Conservation (phyloP, 2,329 filamentous ascomycete genomes). For the Aureobasidium sp. region DNA sequence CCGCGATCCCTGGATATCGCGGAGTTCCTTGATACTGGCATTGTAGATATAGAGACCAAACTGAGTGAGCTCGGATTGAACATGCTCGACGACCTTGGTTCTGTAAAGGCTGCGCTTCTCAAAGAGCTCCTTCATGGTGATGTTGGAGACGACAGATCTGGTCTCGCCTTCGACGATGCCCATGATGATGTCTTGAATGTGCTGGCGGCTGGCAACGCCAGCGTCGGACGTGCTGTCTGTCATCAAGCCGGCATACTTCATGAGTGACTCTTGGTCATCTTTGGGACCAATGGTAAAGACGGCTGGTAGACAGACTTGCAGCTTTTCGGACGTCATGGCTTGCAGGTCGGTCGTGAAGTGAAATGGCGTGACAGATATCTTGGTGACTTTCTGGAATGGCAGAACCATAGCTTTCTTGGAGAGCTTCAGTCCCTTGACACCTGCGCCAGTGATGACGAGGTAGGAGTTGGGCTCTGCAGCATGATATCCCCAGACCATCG, state of each 20-base stretch:
- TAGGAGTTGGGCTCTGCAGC: slow-evolving; percentile 73
- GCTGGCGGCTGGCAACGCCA: slow-evolving; percentile 45
- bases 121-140: slow-evolving; percentile 93
- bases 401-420: slow-evolving; percentile 68
- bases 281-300: slow-evolving; percentile 83
- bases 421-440: slow-evolving; percentile 67
- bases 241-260: slow-evolving; percentile 60
- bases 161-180: slow-evolving; percentile 88
- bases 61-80: slow-evolving; percentile 71
- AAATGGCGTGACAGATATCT: slow-evolving; percentile 17
- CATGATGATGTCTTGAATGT: slow-evolving; percentile 80
- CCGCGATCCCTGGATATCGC: slow-evolving; percentile 71
- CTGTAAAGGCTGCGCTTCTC: slow-evolving; percentile 72
- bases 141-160: slow-evolving; percentile 71
- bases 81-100: slow-evolving; percentile 55
- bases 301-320: slow-evolving; percentile 73
- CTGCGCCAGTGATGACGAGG: slow-evolving; percentile 78
- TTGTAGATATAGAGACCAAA: slow-evolving; percentile 65
- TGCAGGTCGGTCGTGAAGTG: slow-evolving; percentile 78
- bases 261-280: slow-evolving; percentile 60
- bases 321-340: slow-evolving; percentile 84
- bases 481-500: slow-evolving; percentile 23
- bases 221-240: neutral
- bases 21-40: slow-evolving; percentile 78
- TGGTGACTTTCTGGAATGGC: slow-evolving; percentile 55